These are phyloP conservation scores for Cymbopogon flexuosus DNA, from an alignment of 202 grass and related monocot species.

Conservation along the genomic window DNA sequence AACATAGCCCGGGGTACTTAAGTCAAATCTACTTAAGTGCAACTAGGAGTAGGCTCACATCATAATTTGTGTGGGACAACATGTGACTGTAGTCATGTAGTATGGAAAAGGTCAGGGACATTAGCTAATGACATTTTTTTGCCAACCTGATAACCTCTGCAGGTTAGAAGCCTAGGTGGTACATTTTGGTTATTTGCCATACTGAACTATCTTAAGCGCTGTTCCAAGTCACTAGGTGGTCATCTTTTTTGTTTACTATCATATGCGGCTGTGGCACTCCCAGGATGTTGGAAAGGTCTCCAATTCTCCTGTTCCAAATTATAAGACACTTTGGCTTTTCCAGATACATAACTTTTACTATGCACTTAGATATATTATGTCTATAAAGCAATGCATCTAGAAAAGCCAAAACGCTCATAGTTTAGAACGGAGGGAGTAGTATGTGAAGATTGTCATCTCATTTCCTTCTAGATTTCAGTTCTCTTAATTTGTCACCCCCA, in stretches of 20 bases:
- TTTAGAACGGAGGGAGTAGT: too few species aligned
- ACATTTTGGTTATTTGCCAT: neutral
- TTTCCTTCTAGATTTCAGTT: neutral
- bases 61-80: conserved; percentile 10
- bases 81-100: conserved; percentile 6
- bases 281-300: neutral
- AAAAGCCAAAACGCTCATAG: too few species aligned
- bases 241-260: neutral
- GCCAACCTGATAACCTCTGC: neutral
- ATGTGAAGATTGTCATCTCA: neutral
- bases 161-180: neutral
- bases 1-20: neutral
- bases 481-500: neutral
- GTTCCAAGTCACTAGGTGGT: neutral
- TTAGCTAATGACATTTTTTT: conserved; percentile 20
- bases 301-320: neutral
- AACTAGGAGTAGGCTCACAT: too few species aligned
- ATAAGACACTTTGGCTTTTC: neutral
- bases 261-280: neutral
- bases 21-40: too few species aligned
- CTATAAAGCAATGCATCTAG: too few species aligned
- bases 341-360: neutral
- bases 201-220: neutral
- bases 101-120: conserved; percentile 18
- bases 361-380: too few species aligned